Base-by-base conservation (phyloP, 345 rosid species). In the Rhodomyrtus tomentosa region DNA sequence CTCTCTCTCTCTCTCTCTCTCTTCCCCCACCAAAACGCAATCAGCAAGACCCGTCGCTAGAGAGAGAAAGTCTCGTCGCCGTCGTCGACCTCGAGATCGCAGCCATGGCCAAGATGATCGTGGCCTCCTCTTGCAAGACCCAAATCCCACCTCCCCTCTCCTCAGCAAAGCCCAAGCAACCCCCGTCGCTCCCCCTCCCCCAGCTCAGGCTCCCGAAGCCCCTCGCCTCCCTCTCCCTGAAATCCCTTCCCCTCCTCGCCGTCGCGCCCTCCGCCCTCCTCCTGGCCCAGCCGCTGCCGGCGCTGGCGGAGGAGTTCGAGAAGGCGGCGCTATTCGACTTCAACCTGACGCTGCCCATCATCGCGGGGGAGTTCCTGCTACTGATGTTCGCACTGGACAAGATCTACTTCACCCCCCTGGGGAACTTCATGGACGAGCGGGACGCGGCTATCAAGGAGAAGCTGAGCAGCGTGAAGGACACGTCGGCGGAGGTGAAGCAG, bases 261-360 rank as follows among this genome's bases (percentile, higher is more conserved):
- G 87, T 90, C 84, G 86, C 62, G 88, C 0, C 82, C 92, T 54
- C 89, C 90, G 51, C 92, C 93, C n/a, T 95, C 94, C n/a, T 95
- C 95, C 6, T 82, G 74, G 54, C 58, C 11, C 73, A 58, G n/a
- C 84, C 87, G 18, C 59, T 86, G 82, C 96, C 98, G 4, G 92
- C 98, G 6, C 85, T 97, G 25, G 98, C 99, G 5, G 98, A 21
- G 27, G 98, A 94, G 55, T 90, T 95, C 50, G 98, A 95, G 84
- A 97, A 97, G 20, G 99, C 98, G 0, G 91, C 94, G 22, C 98
- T 97, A 68, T 97, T 97, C 90, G 99, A 97, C 85, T 97, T 95
- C 95, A 92, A 96, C 90, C 86, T 96, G 5, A 96, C 98, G 29
- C 93, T 96, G 11, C 99, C 99, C 49, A 93, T 96, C 86, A 94